Conservation (phyloP, 208 protist species). For the Acanthamoeba castellanii region DNA sequence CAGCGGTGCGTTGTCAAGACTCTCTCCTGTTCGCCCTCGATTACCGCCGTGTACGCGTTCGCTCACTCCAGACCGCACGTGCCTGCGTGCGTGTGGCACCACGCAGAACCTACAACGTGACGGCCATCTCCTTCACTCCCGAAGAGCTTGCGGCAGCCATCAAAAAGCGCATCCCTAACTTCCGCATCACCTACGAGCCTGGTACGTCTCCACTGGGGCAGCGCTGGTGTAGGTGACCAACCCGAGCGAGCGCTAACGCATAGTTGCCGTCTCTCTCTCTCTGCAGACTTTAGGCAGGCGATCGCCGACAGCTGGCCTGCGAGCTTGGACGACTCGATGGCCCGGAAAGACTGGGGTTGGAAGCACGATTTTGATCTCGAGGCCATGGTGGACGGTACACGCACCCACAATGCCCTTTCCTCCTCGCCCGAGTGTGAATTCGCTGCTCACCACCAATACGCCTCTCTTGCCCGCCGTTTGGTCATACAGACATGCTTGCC, state of each 20-base stretch:
- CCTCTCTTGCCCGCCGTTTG: background rate
- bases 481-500: slow-evolving; percentile 71
- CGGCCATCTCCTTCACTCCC: slow-evolving; percentile 91
- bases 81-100: too few relatives aligned
- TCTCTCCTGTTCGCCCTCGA: background rate
- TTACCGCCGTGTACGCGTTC: too few relatives aligned
- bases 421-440: background rate
- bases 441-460: background rate
- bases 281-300: slow-evolving; percentile 88
- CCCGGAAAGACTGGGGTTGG: slow-evolving; percentile 80
- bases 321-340: slow-evolving; percentile 90
- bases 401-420: background rate
- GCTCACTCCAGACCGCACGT: too few relatives aligned
- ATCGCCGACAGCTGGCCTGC: slow-evolving; percentile 93
- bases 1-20: background rate
- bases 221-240: slow-evolving; percentile 71
- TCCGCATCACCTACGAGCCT: slow-evolving; percentile 78
- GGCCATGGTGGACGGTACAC: slow-evolving; percentile 60
- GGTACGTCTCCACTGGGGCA: background rate
- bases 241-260: too few relatives aligned
- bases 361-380: slow-evolving; percentile 86
- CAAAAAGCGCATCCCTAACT: slow-evolving; percentile 87
- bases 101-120: slow-evolving; percentile 91
- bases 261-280: background rate
- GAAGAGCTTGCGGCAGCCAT: slow-evolving; percentile 87